A percentile compares a stretch with the other conserved stretches of the same genome.
Conservation (phyloP, 1,139 yeast genomes). For the Pichia sp. region DNA sequence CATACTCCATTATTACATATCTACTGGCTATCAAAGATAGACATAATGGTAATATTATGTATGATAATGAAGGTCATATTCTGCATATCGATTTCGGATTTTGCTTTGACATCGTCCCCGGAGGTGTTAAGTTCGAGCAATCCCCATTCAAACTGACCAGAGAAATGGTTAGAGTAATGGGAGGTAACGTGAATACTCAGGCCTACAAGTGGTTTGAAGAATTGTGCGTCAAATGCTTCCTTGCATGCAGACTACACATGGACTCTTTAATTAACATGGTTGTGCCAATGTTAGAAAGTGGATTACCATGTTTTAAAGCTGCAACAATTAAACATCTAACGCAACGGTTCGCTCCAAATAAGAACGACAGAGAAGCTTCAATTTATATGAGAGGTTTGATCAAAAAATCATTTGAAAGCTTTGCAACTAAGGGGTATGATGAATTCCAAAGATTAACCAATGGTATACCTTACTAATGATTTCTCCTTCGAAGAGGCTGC, state of each 20-base stretch:
- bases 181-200: constrained; percentile 79
- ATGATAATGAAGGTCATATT: constrained; percentile 91
- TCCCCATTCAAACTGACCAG: constrained; percentile 96
- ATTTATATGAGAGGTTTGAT: constrained; percentile 70
- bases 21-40: constrained; percentile 93
- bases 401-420: constrained; percentile 77
- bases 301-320: constrained; percentile 91
- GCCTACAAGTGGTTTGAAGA: constrained; percentile 95
- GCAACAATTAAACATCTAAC: constrained; percentile 76
- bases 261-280: constrained; percentile 84
- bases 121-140: constrained; percentile 95
- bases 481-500: background rate
- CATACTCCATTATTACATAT: constrained; percentile 90
- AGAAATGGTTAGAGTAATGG: constrained; percentile 95
- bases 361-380: constrained; percentile 84
- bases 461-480: constrained; percentile 78
- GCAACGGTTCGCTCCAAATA: constrained; percentile 74
- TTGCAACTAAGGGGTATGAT: constrained; percentile 91
- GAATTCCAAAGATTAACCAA: constrained; percentile 95
- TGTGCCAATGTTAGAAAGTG: constrained; percentile 89
- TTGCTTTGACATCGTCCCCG: constrained; percentile 98
- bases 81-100: constrained; percentile 97
- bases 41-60: constrained; percentile 98
- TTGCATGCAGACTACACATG: constrained; percentile 86
- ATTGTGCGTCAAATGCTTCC: constrained; percentile 85